Percentiles rank a stretch among this genome's conserved stretches.
These are phyloP conservation scores for Mycena rebaudengoi DNA, from an alignment of 768 basidiomycete species.

Conservation along the genomic window DNA sequence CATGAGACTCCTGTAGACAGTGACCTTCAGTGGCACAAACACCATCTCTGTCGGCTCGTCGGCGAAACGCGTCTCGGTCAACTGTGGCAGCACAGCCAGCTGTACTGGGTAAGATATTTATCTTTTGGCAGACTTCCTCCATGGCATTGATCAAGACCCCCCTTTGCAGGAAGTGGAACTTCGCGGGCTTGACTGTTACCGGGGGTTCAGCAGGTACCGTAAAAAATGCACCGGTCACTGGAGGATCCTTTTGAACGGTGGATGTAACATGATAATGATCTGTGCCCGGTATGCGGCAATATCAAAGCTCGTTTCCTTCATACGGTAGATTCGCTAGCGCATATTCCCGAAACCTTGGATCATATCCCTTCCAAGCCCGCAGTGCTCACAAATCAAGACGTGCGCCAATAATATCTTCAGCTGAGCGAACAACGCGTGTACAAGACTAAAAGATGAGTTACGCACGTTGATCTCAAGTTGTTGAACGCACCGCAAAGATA, in stretches of 20 bases:
- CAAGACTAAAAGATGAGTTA: no score
- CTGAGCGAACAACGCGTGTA: no score
- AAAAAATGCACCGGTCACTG: slow-evolving; percentile 28
- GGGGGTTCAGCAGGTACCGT: slow-evolving; percentile 27
- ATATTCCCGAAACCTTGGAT: no score
- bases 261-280: no score
- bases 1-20: slow-evolving; percentile 6
- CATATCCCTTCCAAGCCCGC: no score
- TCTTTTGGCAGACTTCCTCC: neutral
- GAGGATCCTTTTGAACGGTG: slow-evolving; percentile 31
- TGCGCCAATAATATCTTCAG: no score
- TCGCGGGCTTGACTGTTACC: slow-evolving; percentile 26
- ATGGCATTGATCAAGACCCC: neutral
- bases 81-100: slow-evolving; percentile 29
- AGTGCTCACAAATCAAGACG: no score
- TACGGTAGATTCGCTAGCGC: no score
- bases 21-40: slow-evolving; percentile 29
- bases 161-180: slow-evolving; percentile 24
- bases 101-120: slow-evolving; percentile 21
- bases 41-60: slow-evolving; percentile 25
- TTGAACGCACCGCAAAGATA: no score
- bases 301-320: no score
- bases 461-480: no score
- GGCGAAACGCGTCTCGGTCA: slow-evolving; percentile 29
- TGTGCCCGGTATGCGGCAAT: no score